These are phyloP conservation scores for Gaertneriomyces semiglobifer DNA, from an alignment of 192 early-diverging fungal genomes.

Conservation along the genomic window DNA sequence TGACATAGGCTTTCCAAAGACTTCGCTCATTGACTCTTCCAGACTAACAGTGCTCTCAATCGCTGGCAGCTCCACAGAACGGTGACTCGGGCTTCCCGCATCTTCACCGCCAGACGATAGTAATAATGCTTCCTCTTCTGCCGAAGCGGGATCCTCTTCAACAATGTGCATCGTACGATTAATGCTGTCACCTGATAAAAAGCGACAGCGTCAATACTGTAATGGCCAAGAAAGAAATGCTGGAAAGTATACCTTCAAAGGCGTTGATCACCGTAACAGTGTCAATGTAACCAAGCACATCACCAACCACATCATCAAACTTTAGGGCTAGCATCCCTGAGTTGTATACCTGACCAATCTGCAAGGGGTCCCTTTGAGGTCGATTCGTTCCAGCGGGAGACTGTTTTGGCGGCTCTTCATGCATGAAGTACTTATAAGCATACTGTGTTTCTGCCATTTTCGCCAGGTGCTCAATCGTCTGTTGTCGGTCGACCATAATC, in stretches of 20 bases:
- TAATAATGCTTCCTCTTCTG: background rate
- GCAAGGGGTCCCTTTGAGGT: constrained; percentile 24
- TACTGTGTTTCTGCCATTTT: constrained; percentile 70
- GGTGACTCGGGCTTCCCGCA: background rate
- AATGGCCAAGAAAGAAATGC: background rate
- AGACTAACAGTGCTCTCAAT: background rate
- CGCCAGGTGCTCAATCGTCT: constrained; percentile 62
- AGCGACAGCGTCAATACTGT: background rate
- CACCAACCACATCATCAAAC: constrained; percentile 33
- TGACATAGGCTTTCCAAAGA: no score
- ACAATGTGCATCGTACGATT: constrained; percentile 12
- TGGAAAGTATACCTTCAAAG: constrained; percentile 24
- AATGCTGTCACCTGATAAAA: constrained; percentile 18
- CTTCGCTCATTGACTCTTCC: constrained; percentile 5
- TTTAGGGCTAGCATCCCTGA: constrained; percentile 38
- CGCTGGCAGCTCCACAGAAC: background rate
- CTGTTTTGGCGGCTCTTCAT: constrained; percentile 15
- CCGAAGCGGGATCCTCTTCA: background rate
- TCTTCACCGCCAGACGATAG: background rate
- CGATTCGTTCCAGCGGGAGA: constrained; percentile 27
- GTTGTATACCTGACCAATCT: constrained; percentile 41
- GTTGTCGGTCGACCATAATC: constrained; percentile 42
- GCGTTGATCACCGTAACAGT: constrained; percentile 28
- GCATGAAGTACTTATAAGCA: constrained; percentile 42
- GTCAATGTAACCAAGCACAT: constrained; percentile 41